phyloP scores from a whole-genome alignment of 805 yeast species.

The Yarrowia phangngaensis region DNA sequence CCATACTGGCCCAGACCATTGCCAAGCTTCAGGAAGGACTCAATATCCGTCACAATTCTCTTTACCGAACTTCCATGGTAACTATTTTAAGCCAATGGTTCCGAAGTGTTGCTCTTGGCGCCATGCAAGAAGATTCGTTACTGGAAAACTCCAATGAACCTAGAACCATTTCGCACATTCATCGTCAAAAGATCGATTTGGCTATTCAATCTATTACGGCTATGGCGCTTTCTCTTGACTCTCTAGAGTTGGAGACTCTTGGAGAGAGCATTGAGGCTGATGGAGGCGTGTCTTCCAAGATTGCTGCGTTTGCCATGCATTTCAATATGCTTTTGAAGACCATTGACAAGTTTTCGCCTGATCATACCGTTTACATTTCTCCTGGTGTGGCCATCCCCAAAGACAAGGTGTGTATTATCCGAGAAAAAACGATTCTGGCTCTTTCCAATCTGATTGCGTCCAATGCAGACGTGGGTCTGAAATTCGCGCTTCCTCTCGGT shows the following conservation, averaged over 20 bases:
- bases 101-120: slow-evolving; percentile 10
- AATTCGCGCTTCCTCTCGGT: slow-evolving; percentile 72
- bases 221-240: slow-evolving; percentile 13
- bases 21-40: slow-evolving; percentile 33
- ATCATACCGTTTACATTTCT: slow-evolving; percentile 11
- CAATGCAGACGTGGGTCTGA: slow-evolving; percentile 73
- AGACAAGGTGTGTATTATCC: slow-evolving; percentile 38
- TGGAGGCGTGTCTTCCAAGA: slow-evolving; percentile 39
- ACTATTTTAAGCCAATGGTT: slow-evolving; percentile 35
- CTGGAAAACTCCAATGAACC: not conserved
- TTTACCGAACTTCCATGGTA: slow-evolving; percentile 33
- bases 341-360: slow-evolving; percentile 42
- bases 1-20: slow-evolving; percentile 33
- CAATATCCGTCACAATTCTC: slow-evolving; percentile 31
- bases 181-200: slow-evolving; percentile 35
- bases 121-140: slow-evolving; percentile 1
- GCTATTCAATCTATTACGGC: slow-evolving; percentile 16
- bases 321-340: slow-evolving; percentile 49
- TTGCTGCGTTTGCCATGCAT: slow-evolving; percentile 46
- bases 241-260: slow-evolving; percentile 10
- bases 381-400: slow-evolving; percentile 25
- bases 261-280: slow-evolving; percentile 33
- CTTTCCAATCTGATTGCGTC: slow-evolving; percentile 66
- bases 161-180: slow-evolving; percentile 15
- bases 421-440: slow-evolving; percentile 61